Percentiles rank a stretch among this genome's conserved stretches.
phyloP scores from a whole-genome alignment of 148 eudicot species.

The Chenopodium suecicum region DNA sequence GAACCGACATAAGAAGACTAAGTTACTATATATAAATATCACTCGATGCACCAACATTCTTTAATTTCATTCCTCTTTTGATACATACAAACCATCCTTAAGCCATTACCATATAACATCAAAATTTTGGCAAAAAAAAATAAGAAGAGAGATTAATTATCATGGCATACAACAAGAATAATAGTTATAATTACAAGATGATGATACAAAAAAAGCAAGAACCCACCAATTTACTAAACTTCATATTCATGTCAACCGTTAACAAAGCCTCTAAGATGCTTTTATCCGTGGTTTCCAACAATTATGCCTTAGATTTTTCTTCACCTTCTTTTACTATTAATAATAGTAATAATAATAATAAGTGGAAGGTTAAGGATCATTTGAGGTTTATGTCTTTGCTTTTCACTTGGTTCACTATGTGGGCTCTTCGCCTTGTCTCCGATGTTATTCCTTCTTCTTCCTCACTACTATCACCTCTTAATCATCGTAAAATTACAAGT shows the following conservation, averaged over 20 bases:
- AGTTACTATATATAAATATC: no score
- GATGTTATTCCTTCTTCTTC: constrained; percentile 14
- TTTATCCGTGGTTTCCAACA: constrained; percentile 9
- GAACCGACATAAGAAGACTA: no score
- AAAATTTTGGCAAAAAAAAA: not conserved
- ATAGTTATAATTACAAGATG: not conserved
- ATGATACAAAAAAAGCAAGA: not conserved
- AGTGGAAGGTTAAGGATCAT: not conserved
- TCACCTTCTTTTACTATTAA: not conserved
- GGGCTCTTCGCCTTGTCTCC: constrained; percentile 3
- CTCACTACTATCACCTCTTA: not conserved
- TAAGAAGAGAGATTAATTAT: not conserved
- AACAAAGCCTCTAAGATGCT: constrained; percentile 20
- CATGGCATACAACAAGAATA: constrained; percentile 1
- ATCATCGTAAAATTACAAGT: no score
- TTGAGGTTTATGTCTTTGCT: constrained; percentile 1
- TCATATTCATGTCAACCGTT: constrained; percentile 11
- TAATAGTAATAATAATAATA: not conserved
- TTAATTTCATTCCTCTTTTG: no score
- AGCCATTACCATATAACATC: no score
- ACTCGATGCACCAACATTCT: no score
- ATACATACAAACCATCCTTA: no score
- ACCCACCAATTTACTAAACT: not conserved
- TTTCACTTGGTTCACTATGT: constrained; percentile 13
- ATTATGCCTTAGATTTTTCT: not conserved